Evolutionary conservation across 2,329 filamentous ascomycete genomes (phyloP), one percentile per base, ranked within the genome.

Genomic region (Penicillium sclerotigenum): DNA sequence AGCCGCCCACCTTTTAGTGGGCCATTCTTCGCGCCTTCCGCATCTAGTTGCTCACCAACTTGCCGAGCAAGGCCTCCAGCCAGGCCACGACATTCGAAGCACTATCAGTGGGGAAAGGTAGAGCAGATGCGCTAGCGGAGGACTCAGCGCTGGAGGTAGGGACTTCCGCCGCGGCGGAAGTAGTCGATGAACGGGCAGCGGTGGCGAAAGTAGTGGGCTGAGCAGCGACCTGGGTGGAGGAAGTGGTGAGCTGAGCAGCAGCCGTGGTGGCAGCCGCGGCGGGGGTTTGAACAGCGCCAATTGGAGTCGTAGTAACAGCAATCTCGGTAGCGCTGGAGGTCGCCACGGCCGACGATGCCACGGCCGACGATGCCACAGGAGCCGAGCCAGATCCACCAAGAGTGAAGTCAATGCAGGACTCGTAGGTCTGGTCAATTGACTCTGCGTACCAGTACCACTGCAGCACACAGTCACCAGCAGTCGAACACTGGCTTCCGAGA

Each of bases 361-460:
- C n/a, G 6, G 46, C n/a, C n/a, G 22, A 26, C 16, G 56, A 48
- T 2, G 56, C n/a, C 16, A 38, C 22, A 13, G 49, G 13, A 37
- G 34, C 43, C 2, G 58, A 54, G 52, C 55, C 55, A 13, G 63
- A 65, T 24, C 64, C 68, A 29, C 61, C 59, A 24, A 69, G 45
- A 33, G 67, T 71, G 51, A 72, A 72, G 34, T 72, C 70, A 52
- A 72, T 52, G 57, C 70, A 72, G 20, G 69, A 71, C 64, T 72
- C 68, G 31, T 72, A 72, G 52, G 70, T 72, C 68, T 72, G 69
- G 45, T 70, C 67, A 29, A 71, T 68, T 5, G 67, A 70, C 60
- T 68, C 47, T 28, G 69, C 68, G 24, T 60, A 67, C 70, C 69
- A 71, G 60, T 71, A 72, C 70, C 70, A 72, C 62, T 72, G 69